Conservation (phyloP, 495 filamentous ascomycete genomes). For the Parmelia sp. region DNA sequence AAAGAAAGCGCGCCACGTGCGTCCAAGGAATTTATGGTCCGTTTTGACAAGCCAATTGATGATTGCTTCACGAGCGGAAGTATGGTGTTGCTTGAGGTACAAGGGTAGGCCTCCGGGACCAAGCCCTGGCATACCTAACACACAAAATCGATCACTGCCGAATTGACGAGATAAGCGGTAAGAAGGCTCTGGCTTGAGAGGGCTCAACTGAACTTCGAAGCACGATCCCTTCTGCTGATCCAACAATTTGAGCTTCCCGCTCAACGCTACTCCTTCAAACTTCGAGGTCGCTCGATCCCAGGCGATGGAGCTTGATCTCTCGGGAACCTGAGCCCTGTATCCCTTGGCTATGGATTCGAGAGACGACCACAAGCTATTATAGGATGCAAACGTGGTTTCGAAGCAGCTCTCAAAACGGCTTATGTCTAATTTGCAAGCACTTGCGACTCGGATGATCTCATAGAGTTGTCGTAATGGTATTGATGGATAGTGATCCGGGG, state of each 20-base stretch:
- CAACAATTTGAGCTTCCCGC: slow-evolving; percentile 40
- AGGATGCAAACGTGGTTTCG: slow-evolving; percentile 31
- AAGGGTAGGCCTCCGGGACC: slow-evolving; percentile 33
- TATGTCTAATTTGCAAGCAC: slow-evolving; percentile 35
- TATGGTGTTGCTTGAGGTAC: slow-evolving; percentile 31
- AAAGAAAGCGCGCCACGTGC: slow-evolving; percentile 45
- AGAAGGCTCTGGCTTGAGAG: slow-evolving; percentile 39
- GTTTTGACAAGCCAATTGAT: slow-evolving; percentile 40
- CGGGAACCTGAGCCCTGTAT: slow-evolving; percentile 32
- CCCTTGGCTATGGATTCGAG: slow-evolving; percentile 32
- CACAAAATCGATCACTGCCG: slow-evolving; percentile 44
- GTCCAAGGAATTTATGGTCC: slow-evolving; percentile 39
- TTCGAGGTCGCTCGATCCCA: slow-evolving; percentile 41
- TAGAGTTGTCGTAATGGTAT: slow-evolving; percentile 41
- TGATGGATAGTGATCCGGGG: neutral
- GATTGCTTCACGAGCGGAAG: slow-evolving; percentile 34
- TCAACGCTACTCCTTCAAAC: slow-evolving; percentile 40
- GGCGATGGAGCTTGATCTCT: slow-evolving; percentile 34
- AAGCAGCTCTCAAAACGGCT: slow-evolving; percentile 29
- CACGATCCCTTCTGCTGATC: slow-evolving; percentile 33
- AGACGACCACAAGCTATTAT: slow-evolving; percentile 37
- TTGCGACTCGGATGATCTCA: slow-evolving; percentile 39
- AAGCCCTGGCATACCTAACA: slow-evolving; percentile 36
- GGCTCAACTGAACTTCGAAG: slow-evolving; percentile 38
- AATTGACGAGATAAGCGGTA: slow-evolving; percentile 46